These are phyloP conservation scores for Mycena citricolor DNA, from an alignment of 1,284 basidiomycete species.

Conservation along the genomic window DNA sequence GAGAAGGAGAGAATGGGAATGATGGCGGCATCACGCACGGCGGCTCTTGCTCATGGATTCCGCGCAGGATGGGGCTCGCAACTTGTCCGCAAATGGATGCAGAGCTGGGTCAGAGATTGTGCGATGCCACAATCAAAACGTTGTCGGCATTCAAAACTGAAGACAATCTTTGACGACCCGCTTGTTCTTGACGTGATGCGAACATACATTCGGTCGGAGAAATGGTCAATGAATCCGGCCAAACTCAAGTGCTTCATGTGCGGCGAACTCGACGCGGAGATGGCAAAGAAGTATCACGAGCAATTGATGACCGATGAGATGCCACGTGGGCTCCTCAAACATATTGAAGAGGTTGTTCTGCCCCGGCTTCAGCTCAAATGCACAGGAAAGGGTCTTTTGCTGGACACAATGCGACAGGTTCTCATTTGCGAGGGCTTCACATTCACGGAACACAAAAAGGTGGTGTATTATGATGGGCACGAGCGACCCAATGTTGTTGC, in stretches of 20 bases:
- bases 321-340: slow-evolving; percentile 34
- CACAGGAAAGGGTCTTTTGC: too few relatives aligned
- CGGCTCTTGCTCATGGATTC: not conserved
- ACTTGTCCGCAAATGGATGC: not conserved
- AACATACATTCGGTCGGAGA: not conserved
- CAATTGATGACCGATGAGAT: slow-evolving; percentile 30
- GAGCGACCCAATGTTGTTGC: slow-evolving; percentile 33
- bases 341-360: slow-evolving; percentile 36
- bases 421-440: slow-evolving; percentile 6
- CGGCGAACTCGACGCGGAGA: not conserved
- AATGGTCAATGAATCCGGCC: not conserved
- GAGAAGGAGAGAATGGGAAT: too few relatives aligned
- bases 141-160: not conserved
- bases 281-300: not conserved
- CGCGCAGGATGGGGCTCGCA: not conserved
- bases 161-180: not conserved
- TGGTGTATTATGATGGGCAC: slow-evolving; percentile 37
- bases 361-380: slow-evolving; percentile 36
- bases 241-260: not conserved
- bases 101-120: not conserved
- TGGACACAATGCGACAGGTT: not conserved
- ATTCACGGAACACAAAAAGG: slow-evolving; percentile 28
- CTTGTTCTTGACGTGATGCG: not conserved
- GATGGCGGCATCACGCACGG: too few relatives aligned
- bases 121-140: not conserved